Evolutionary conservation across 208 protist genomes (phyloP), one percentile per base, ranked within the genome.

Genomic region (Vickermania ingenoplastis): DNA sequence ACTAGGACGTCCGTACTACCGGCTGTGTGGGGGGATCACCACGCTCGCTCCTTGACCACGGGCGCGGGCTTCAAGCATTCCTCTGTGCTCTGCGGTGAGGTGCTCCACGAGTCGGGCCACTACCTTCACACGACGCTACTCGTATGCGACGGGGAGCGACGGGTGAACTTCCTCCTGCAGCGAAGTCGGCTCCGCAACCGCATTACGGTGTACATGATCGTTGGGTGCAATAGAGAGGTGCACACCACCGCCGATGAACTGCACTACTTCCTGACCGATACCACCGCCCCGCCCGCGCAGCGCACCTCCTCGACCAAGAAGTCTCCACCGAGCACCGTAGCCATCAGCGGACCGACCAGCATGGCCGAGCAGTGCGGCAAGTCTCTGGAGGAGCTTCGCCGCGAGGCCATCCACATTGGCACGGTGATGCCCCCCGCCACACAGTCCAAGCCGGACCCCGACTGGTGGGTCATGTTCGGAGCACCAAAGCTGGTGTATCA

Each of bases 21-120:
- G 11, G 54, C 3, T 41, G 51, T 55, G 36, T 22, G 26, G 5
- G 67, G 24, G 11, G 49, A 30, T 41, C 36, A 21, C 26, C 26
- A 1, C 28, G 49, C 22, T 7, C 53, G 22, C 14, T 69, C 50
- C n/a, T 17, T 53, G 36, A 7, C 36, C 11, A 7, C 7, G 36
- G n/a, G n/a, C n/a, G n/a, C n/a, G n/a, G n/a, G n/a, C n/a, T n/a
- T n/a, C n/a, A n/a, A n/a, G n/a, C n/a, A n/a, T n/a, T n/a, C n/a
- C n/a, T 45, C 36, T 7, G 17, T 45, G 7, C 36, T 45, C 36
- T 45, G 36, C 36, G 83, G 83, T 24, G 72, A 88, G 57, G 48
- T 91, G 26, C 71, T 87, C 25, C 59, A 53, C 14, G 80, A 91
- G 58, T 64, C 70, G 22, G 78, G 80, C 4, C 83, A 91, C 65